These are phyloP conservation scores for Verticillium alfalfae DNA, from an alignment of 2,329 filamentous ascomycete genomes.

Conservation along the genomic window DNA sequence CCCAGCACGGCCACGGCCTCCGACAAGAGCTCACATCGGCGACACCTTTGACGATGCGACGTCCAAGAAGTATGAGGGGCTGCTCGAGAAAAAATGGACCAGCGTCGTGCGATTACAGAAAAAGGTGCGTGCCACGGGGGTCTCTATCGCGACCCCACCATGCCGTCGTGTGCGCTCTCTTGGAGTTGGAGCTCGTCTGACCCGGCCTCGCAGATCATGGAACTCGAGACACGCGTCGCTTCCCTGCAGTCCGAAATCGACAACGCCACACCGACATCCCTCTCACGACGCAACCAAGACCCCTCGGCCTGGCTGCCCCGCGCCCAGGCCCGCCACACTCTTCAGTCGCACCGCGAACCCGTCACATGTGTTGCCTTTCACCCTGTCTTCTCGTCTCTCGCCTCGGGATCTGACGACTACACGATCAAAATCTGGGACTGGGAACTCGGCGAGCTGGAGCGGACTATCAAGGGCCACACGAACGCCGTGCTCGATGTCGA, in stretches of 20 bases:
- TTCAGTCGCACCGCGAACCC: conserved; percentile 75
- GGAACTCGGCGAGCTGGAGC: conserved; percentile 85
- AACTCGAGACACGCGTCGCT: conserved; percentile 72
- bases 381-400: conserved; percentile 83
- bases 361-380: conserved; percentile 91
- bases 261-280: conserved; percentile 69
- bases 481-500: conserved; percentile 84
- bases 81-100: conserved; percentile 98
- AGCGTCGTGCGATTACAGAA: conserved; percentile 92
- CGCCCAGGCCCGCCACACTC: conserved; percentile 71
- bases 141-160: not conserved
- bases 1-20: conserved; percentile 62
- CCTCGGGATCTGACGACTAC: conserved; percentile 84
- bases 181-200: conserved; percentile 1
- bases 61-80: conserved; percentile 87
- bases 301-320: conserved; percentile 83
- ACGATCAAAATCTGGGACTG: conserved; percentile 98
- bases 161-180: conserved; percentile 1
- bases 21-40: conserved; percentile 71
- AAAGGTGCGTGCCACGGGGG: conserved; percentile 54
- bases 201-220: conserved; percentile 66
- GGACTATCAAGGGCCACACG: conserved; percentile 88
- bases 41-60: conserved; percentile 71
- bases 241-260: conserved; percentile 79
- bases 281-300: conserved; percentile 76